Evolutionary conservation across 306 rosid genomes (phyloP).

Genomic region (Corylus heterophylla): DNA sequence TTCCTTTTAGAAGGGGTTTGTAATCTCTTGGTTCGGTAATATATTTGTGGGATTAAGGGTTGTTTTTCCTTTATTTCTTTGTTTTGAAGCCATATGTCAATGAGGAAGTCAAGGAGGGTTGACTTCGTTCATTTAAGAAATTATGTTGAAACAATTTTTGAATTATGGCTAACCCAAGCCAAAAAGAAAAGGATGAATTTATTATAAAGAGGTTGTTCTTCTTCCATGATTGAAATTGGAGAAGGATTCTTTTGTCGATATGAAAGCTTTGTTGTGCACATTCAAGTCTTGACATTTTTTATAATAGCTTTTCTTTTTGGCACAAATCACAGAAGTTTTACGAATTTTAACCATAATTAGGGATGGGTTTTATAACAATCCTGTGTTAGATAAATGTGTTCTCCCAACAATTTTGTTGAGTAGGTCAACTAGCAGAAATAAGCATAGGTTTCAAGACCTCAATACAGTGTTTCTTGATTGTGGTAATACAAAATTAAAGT

Average conservation of each 20-base stretch:
- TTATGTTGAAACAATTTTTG: neutral
- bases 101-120: neutral
- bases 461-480: neutral
- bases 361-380: neutral
- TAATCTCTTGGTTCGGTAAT: neutral
- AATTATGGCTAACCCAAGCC: too few relatives aligned
- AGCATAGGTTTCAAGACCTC: neutral
- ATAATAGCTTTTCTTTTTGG: neutral
- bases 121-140: neutral
- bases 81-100: neutral
- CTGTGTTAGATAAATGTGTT: neutral
- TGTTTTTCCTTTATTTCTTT: neutral
- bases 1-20: neutral
- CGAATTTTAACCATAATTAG: neutral
- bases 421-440: neutral
- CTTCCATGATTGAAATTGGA: too few relatives aligned
- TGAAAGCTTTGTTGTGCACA: too few relatives aligned
- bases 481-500: neutral
- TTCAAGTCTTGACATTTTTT: too few relatives aligned
- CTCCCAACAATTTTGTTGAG: neutral
- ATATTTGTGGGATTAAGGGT: neutral
- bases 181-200: too few relatives aligned
- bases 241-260: too few relatives aligned
- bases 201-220: too few relatives aligned
- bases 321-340: neutral